Evolutionary conservation across 2,329 filamentous ascomycete species (phyloP), one percentile per base, ranked within the genome.

Genomic region (Cladophialophora yegresii): DNA sequence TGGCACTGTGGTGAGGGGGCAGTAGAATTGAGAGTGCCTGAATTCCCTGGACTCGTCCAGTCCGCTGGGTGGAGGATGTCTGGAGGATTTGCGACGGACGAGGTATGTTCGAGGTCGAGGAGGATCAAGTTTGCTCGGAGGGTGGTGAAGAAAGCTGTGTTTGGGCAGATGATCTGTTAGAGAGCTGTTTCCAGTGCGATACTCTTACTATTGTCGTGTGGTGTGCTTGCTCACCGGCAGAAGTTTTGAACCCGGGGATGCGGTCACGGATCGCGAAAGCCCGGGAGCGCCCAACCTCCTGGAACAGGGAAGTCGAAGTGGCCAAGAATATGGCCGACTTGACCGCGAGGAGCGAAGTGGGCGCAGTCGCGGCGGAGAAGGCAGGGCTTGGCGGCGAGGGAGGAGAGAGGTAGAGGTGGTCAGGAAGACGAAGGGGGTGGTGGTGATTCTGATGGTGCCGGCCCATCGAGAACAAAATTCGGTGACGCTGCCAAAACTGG

Each of bases 41-140:
- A 75, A 20, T 77, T 77, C 71, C 77, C 73, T 47, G 76, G 75
- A 20, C 77, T 77, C 71, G 81, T 76, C 61, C 62, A 58, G 47
- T 59, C 66, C 28, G 54, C 51, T 69, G 88, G 81, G 76, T 84
- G 79, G 73, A 88, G 79, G 71, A 72, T 80, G 60, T 85, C 82
- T 22, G 88, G 88, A 26, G 89, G 90, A 66, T 84, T 88, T 62
- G 82, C 81, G 65, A 85, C 83, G 55, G 88, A 88, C 51, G 87
- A 85, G 68, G 86, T 79, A 67, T 82, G 87, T 53, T 81, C 79
- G 33, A 81, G 79, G 71, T 79, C 81, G 73, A 93, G 86, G 71
- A 88, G 86, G 71, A 88, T 87, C 61, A 95, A 84, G 73, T 95
- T 95, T 68, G 89, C 89, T 70, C 90, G 87, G 16, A 95, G 83